phyloP scores from a whole-genome alignment of 352 stramenopile species.

The Pythium volutum region DNA sequence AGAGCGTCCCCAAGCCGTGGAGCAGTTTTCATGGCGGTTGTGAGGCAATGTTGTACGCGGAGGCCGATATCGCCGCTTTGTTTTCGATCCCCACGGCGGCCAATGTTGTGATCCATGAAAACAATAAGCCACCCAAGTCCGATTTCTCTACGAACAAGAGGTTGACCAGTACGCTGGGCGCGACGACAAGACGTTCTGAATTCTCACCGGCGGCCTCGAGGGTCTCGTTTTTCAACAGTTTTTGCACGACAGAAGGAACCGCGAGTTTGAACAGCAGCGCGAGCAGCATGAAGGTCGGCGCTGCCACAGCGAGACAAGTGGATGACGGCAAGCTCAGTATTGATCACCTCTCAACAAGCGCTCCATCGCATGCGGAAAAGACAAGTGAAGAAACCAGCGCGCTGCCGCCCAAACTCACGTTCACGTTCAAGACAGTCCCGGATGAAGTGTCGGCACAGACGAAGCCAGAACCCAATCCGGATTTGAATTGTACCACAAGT shows the following conservation, averaged over 20 bases:
- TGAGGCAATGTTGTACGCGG: neutral
- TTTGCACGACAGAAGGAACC: conserved; percentile 1
- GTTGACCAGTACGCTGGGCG: neutral
- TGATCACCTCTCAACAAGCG: neutral
- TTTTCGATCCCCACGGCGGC: neutral
- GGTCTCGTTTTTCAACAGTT: neutral
- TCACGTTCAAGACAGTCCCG: conserved; percentile 1
- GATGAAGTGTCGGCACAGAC: neutral
- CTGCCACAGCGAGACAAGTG: neutral
- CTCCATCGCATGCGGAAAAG: neutral
- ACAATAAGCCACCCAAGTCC: neutral
- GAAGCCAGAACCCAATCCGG: neutral
- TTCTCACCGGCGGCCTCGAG: neutral
- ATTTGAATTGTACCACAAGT: neutral
- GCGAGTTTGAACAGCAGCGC: conserved; percentile 2
- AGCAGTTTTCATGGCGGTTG: neutral
- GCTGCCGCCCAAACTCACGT: neutral
- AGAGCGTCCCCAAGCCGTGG: neutral
- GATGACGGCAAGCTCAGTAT: neutral
- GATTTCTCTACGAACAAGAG: too few species aligned
- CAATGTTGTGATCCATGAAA: neutral
- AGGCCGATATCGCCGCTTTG: neutral
- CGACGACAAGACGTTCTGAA: neutral
- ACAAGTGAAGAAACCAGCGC: neutral
- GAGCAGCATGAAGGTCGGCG: neutral